These are phyloP conservation scores for Smittium culicis DNA, from an alignment of 371 early-diverging fungal species.

Conservation along the genomic window DNA sequence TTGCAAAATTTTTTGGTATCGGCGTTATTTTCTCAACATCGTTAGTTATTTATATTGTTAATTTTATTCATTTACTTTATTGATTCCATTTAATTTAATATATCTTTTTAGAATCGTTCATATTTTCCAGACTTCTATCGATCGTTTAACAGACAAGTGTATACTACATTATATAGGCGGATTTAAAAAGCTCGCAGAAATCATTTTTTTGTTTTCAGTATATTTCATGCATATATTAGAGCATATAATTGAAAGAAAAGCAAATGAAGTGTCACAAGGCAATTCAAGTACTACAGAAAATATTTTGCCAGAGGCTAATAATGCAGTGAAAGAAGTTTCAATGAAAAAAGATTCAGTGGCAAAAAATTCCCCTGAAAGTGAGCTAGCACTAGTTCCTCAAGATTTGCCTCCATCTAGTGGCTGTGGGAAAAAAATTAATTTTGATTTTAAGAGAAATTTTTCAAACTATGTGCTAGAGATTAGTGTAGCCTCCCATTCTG, in stretches of 20 bases:
- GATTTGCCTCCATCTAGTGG: too few relatives aligned
- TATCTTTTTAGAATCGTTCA: constrained; percentile 7
- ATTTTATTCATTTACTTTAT: not conserved
- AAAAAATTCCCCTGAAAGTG: not conserved
- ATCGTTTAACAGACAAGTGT: not conserved
- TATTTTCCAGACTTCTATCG: not conserved
- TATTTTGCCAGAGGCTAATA: not conserved
- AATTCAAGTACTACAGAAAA: not conserved
- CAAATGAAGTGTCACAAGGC: not conserved
- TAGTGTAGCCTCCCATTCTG: constrained; percentile 73
- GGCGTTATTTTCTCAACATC: constrained; percentile 69
- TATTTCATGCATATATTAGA: constrained; percentile 8
- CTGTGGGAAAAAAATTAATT: not conserved
- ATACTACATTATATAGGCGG: not conserved
- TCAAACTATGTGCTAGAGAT: constrained; percentile 51
- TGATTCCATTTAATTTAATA: not conserved
- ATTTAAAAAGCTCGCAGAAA: not conserved
- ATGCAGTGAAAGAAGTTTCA: not conserved
- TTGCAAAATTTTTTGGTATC: constrained; percentile 51
- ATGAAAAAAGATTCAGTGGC: not conserved
- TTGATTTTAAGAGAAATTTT: constrained; percentile 6
- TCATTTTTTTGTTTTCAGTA: constrained; percentile 5
- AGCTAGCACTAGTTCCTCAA: too few relatives aligned
- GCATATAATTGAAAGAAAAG: not conserved
- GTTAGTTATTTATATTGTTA: not conserved